These are phyloP conservation scores for Saccharomyces paradoxus DNA, from an alignment of 805 yeast species.

Conservation along the genomic window DNA sequence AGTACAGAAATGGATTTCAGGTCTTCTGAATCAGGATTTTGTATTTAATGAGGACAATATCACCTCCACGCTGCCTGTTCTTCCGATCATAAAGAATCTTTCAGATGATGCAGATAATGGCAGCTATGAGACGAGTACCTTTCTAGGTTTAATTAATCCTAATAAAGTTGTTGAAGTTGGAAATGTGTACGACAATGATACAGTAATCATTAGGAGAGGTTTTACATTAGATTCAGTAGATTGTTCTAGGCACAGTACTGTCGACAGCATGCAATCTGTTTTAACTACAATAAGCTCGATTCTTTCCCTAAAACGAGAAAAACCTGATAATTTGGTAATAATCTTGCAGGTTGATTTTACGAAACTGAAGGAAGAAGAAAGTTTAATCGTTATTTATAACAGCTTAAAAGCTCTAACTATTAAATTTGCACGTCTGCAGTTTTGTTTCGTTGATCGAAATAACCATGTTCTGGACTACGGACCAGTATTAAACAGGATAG, in stretches of 20 bases:
- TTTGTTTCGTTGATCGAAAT: constrained; percentile 18
- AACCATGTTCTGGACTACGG: constrained; percentile 12
- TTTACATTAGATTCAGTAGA: constrained; percentile 5
- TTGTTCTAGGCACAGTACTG: not conserved
- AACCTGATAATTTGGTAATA: constrained; percentile 21
- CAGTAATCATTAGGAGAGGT: constrained; percentile 21
- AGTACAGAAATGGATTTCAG: constrained; percentile 37
- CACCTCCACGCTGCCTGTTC: constrained; percentile 28
- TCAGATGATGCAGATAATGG: constrained; percentile 3
- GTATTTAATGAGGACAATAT: constrained; percentile 24
- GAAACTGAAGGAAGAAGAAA: constrained; percentile 8
- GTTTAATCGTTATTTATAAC: constrained; percentile 12
- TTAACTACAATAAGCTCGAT: constrained; percentile 26
- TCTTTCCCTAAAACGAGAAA: constrained; percentile 21
- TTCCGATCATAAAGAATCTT: constrained; percentile 10
- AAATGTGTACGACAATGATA: constrained; percentile 10
- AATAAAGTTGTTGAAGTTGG: constrained; percentile 15
- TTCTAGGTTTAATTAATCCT: constrained; percentile 14
- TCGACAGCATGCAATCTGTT: constrained; percentile 11
- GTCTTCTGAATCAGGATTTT: constrained; percentile 29
- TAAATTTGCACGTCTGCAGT: constrained; percentile 10
- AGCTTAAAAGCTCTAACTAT: constrained; percentile 19
- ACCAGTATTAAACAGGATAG: not conserved
- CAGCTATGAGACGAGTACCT: constrained; percentile 4
- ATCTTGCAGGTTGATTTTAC: constrained; percentile 24